Evolutionary conservation across 192 early-diverging fungal genomes (phyloP), one percentile per base, ranked within the genome.

Genomic region (Dissophora ornata): DNA sequence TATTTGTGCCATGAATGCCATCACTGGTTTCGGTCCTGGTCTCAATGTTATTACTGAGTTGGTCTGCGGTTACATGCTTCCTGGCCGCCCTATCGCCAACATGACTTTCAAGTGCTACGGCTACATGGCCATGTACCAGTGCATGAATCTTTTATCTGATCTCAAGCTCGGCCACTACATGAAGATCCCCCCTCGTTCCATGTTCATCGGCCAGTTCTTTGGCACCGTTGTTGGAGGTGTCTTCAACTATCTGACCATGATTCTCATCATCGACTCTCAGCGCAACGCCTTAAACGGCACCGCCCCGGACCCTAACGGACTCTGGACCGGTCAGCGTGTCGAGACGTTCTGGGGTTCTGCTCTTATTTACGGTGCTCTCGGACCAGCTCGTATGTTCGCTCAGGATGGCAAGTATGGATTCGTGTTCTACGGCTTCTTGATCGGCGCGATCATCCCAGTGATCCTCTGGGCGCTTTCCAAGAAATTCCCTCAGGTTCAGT

Each of bases 111-210:
- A n/a, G n/a, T n/a, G n/a, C n/a, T n/a, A n/a, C n/a, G n/a, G n/a
- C n/a, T n/a, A n/a, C n/a, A n/a, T n/a, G n/a, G n/a, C n/a, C n/a
- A n/a, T n/a, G n/a, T n/a, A n/a, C n/a, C n/a, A n/a, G n/a, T n/a
- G n/a, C n/a, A n/a, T n/a, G n/a, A n/a, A n/a, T n/a, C n/a, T n/a
- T n/a, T n/a, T n/a, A n/a, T n/a, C n/a, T n/a, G n/a, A n/a, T n/a
- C n/a, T n/a, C n/a, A n/a, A n/a, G n/a, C n/a, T n/a, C n/a, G n/a
- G n/a, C n/a, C 88, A 90, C 48, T 93, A 92, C 73, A 84, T 90
- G 80, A 90, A 93, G 69, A 87, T 93, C 19, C 84, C 89, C 12
- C 92, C 92, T 10, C 83, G 84, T 30, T 62, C 82, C 19, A 83
- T 94, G 80, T 90, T 93, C 63, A 50, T 83, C 10, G 71, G 80